Evolutionary conservation across 2,329 filamentous ascomycete species (phyloP), one percentile per base, ranked within the genome.

Genomic region (Sporothrix dimorphospora): DNA sequence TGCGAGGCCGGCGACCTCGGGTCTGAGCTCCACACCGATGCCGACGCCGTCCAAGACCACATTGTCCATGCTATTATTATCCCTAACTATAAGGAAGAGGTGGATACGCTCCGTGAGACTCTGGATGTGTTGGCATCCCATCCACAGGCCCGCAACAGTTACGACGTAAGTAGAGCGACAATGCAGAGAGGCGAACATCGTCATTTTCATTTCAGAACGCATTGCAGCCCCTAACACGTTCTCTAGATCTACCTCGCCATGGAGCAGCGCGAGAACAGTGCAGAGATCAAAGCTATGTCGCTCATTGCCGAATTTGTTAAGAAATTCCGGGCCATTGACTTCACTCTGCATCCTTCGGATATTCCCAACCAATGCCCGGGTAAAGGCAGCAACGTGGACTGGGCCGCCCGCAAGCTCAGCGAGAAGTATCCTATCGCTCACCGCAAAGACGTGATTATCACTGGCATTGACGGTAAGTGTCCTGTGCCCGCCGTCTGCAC

Each of bases 161-260:
- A 93, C 79, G 91, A 93, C 83, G 91, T 92, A 81, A 84, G 90
- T 87, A n/a, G n/a, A n/a, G n/a, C n/a, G n/a, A n/a, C n/a, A n/a
- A n/a, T n/a, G n/a, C n/a, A n/a, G n/a, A n/a, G n/a, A n/a, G n/a
- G n/a, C n/a, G n/a, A n/a, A n/a, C n/a, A n/a, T n/a, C n/a, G 19
- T 68, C 53, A 11, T 59, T 6, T 16, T 11, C 19, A 24, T 55
- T 14, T 11, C 19, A 1, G n/a, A 21, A n/a, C 40, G 30, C 12
- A 11, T 27, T 5, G 30, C 3, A 11, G n/a, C 61, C 16, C 19
- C 21, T 38, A n/a, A 57, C 55, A 42, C 19, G 53, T 57, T n/a
- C 24, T 21, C 3, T 42, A 93, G 91, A 83, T 93, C 70, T 92
- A 90, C 77, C 84, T 93, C 38, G 91, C 88, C 27, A 93, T 93